Conservation (phyloP, 139 green algal genomes). For the Chlorella sorokiniana region DNA sequence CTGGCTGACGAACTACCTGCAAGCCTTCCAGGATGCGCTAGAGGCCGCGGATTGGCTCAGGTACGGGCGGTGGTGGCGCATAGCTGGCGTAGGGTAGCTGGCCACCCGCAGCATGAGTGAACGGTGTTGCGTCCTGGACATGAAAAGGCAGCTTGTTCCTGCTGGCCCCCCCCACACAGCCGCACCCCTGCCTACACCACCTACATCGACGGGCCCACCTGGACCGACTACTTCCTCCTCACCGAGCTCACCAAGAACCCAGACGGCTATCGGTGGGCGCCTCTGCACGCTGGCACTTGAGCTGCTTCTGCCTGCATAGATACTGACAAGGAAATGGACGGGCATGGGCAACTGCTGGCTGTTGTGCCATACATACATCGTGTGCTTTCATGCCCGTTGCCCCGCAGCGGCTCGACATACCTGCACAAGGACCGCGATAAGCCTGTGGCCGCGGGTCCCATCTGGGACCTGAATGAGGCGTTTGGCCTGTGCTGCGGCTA, state of each 20-base stretch:
- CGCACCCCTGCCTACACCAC: constrained; percentile 32
- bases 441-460: constrained; percentile 26
- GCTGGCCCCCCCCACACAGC: not conserved
- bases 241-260: constrained; percentile 65
- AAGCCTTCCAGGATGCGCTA: constrained; percentile 33
- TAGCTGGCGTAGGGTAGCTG: too few relatives aligned
- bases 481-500: constrained; percentile 86
- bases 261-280: constrained; percentile 51
- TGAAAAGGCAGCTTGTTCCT: not conserved
- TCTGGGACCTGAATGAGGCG: constrained; percentile 56
- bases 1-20: constrained; percentile 32
- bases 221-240: constrained; percentile 62
- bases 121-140: too few relatives aligned
- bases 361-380: not conserved
- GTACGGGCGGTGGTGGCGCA: not conserved
- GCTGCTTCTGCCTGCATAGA: too few relatives aligned
- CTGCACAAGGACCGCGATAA: constrained; percentile 44
- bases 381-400: not conserved
- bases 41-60: constrained; percentile 32
- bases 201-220: constrained; percentile 44
- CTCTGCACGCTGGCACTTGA: too few relatives aligned
- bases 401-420: constrained; percentile 38
- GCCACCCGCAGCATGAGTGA: too few relatives aligned
- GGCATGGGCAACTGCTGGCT: not conserved
- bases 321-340: too few relatives aligned